phyloP scores from a whole-genome alignment of 768 basidiomycete species.

The Lactifluus volemus region DNA sequence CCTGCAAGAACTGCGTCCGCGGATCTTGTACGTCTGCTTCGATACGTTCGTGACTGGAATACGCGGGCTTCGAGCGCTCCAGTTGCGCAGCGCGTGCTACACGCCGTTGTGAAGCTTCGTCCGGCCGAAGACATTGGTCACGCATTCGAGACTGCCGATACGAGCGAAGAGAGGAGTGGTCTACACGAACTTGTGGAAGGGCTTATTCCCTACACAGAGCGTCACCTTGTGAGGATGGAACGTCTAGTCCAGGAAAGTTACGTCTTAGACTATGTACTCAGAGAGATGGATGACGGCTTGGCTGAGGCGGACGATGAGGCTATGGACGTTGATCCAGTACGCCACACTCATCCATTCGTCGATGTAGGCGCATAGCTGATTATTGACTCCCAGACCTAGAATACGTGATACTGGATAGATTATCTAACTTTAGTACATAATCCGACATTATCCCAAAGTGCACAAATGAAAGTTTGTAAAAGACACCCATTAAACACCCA shows the following conservation, averaged over 20 bases:
- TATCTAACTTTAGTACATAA: background rate
- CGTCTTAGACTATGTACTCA: constrained; percentile 81
- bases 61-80: constrained; percentile 81
- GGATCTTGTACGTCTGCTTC: constrained; percentile 75
- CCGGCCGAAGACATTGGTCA: constrained; percentile 63
- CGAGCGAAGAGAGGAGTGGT: constrained; percentile 19
- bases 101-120: constrained; percentile 71
- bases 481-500: background rate
- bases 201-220: constrained; percentile 88
- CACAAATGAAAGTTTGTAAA: background rate
- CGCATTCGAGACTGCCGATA: constrained; percentile 38
- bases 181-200: constrained; percentile 76
- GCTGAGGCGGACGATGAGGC: constrained; percentile 31
- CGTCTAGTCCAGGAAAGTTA: constrained; percentile 91
- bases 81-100: constrained; percentile 78
- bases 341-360: background rate
- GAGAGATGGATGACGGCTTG: constrained; percentile 66
- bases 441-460: background rate
- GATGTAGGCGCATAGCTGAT: background rate
- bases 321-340: constrained; percentile 20
- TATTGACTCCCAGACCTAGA: background rate
- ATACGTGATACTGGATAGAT: background rate
- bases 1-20: constrained; percentile 57
- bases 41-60: constrained; percentile 89
- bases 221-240: constrained; percentile 81